Conservation (phyloP, 2,329 filamentous ascomycete genomes). For the Diaporthe citrichinensis region DNA sequence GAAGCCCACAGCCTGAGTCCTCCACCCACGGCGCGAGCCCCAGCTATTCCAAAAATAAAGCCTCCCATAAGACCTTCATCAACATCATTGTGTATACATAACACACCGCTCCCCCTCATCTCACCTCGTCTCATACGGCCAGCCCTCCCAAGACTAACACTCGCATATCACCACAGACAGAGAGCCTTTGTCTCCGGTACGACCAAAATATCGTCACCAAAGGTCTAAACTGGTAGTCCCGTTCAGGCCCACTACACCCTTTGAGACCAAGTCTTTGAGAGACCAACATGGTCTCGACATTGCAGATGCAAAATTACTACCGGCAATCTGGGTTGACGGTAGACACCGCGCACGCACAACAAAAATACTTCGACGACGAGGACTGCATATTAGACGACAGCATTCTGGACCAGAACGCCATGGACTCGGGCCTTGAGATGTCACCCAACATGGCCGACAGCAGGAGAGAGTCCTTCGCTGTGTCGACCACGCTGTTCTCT, state of each 20-base stretch:
- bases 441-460: conserved; percentile 74
- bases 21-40: conserved; percentile 19
- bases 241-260: background rate
- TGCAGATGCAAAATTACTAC: conserved; percentile 67
- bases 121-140: conserved; percentile 39
- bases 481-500: conserved; percentile 72
- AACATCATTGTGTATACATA: conserved; percentile 27
- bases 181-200: conserved; percentile 22
- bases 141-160: conserved; percentile 35
- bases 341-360: conserved; percentile 64
- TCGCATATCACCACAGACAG: conserved; percentile 26
- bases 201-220: conserved; percentile 18
- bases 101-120: conserved; percentile 31
- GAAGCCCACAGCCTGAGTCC: conserved; percentile 16
- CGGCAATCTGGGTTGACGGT: conserved; percentile 64
- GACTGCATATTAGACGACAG: conserved; percentile 72
- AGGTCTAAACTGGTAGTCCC: conserved; percentile 28
- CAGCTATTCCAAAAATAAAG: conserved; percentile 42
- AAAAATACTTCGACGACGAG: conserved; percentile 74
- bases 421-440: conserved; percentile 75
- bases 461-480: conserved; percentile 74
- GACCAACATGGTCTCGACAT: conserved; percentile 65
- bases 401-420: conserved; percentile 70
- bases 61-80: conserved; percentile 19
- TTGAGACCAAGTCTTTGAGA: conserved; percentile 21